phyloP scores from a whole-genome alignment of 345 rosid genomes.

The Gossypium bickii region DNA sequence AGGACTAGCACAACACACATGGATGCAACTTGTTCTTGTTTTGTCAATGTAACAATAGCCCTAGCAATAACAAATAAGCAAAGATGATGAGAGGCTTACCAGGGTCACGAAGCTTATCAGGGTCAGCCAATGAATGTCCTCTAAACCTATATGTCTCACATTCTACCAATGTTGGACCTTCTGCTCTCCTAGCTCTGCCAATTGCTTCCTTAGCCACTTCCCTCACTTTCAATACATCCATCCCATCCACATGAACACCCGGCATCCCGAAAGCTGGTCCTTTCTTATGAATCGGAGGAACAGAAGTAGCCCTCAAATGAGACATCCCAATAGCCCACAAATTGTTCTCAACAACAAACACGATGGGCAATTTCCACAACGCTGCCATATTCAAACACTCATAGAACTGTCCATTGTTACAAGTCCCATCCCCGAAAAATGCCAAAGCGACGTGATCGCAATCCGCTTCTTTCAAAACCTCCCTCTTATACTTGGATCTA shows the following conservation, averaged over 20 bases:
- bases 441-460: slow-evolving; percentile 64
- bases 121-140: slow-evolving; percentile 92
- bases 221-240: slow-evolving; percentile 84
- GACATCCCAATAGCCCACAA: slow-evolving; percentile 92
- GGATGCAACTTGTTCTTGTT: not conserved
- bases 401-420: slow-evolving; percentile 77
- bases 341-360: slow-evolving; percentile 84
- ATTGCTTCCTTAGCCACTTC: slow-evolving; percentile 80
- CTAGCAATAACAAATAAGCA: not conserved
- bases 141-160: slow-evolving; percentile 85
- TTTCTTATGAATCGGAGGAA: slow-evolving; percentile 77
- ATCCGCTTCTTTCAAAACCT: slow-evolving; percentile 51
- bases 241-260: slow-evolving; percentile 80
- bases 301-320: slow-evolving; percentile 75
- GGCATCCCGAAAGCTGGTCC: slow-evolving; percentile 89
- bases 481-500: slow-evolving; percentile 58
- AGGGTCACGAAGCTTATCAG: slow-evolving; percentile 89
- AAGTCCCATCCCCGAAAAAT: slow-evolving; percentile 82
- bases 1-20: not conserved
- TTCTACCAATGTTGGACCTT: slow-evolving; percentile 85
- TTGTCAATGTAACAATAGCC: not conserved
- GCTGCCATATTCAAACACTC: slow-evolving; percentile 91
- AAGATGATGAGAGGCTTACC: slow-evolving; percentile 34
- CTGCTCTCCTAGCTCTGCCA: slow-evolving; percentile 72
- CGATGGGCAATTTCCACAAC: slow-evolving; percentile 65